phyloP scores from a whole-genome alignment of 2,329 filamentous ascomycete genomes.

The Phaeosphaeria sp. region DNA sequence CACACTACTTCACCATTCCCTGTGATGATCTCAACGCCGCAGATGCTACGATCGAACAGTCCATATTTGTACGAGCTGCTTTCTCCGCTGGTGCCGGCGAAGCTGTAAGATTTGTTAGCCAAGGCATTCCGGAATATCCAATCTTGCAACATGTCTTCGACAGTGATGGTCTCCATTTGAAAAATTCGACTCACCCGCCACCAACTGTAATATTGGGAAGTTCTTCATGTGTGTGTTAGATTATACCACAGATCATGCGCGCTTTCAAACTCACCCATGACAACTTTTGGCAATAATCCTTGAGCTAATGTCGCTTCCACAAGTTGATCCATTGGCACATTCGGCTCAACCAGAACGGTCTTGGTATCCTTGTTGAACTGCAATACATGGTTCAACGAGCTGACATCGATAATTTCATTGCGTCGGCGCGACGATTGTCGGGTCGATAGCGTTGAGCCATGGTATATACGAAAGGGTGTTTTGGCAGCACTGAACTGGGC shows the following conservation, averaged over 20 bases:
- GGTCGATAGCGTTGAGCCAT: conserved; percentile 64
- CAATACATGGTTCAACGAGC: conserved; percentile 55
- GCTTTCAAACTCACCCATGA: conserved; percentile 58
- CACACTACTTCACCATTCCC: conserved; percentile 62
- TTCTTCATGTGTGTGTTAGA: conserved; percentile 38
- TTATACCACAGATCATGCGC: background rate
- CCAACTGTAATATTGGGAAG: conserved; percentile 74
- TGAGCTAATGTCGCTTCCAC: conserved; percentile 63
- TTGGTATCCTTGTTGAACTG: conserved; percentile 50
- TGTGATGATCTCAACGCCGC: conserved; percentile 68
- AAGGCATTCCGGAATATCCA: background rate
- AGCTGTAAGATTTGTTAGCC: conserved; percentile 41
- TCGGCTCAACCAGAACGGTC: conserved; percentile 67
- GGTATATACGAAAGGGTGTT: conserved; percentile 62
- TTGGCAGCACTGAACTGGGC: conserved; percentile 53
- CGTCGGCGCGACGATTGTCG: conserved; percentile 51
- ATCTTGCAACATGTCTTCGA: background rate
- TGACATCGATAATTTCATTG: conserved; percentile 57
- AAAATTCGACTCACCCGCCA: conserved; percentile 54
- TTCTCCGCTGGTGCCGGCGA: conserved; percentile 70
- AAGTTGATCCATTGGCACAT: conserved; percentile 71
- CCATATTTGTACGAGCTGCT: conserved; percentile 71
- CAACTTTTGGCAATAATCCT: conserved; percentile 67
- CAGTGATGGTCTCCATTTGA: background rate
- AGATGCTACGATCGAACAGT: conserved; percentile 69